phyloP scores from a whole-genome alignment of 495 filamentous ascomycete genomes.

The Tetracladium setigerum region DNA sequence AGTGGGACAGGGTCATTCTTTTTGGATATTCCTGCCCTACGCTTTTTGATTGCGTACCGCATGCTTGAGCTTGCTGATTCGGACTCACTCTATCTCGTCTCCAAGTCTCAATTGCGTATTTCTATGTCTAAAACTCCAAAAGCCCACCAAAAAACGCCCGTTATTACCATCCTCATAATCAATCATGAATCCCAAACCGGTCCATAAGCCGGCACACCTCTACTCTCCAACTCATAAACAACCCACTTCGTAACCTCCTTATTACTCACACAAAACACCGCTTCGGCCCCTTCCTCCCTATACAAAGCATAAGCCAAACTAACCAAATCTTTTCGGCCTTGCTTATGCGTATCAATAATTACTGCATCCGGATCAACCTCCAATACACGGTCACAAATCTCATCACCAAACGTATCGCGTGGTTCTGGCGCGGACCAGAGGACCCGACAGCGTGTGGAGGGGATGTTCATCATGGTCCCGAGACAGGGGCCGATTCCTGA shows the following conservation, averaged over 20 bases:
- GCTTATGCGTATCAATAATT: slow-evolving; percentile 33
- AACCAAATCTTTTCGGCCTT: slow-evolving; percentile 34
- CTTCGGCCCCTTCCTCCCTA: slow-evolving; percentile 54
- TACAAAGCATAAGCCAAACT: slow-evolving; percentile 47
- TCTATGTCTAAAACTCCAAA: too few species aligned
- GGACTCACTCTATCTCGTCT: too few species aligned
- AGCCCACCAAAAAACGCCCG: too few species aligned
- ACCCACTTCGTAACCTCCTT: slow-evolving; percentile 53
- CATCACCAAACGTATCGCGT: slow-evolving; percentile 33
- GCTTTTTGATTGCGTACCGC: too few species aligned
- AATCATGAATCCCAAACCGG: slow-evolving; percentile 68
- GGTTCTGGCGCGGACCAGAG: slow-evolving; percentile 42
- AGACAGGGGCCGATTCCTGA: slow-evolving; percentile 56
- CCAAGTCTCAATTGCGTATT: too few species aligned
- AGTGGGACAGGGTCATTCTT: too few species aligned
- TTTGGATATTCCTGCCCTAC: too few species aligned
- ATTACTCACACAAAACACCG: slow-evolving; percentile 67
- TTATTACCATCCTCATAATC: too few species aligned
- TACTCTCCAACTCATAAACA: slow-evolving; percentile 60
- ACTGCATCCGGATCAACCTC: slow-evolving; percentile 31
- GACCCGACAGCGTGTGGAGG: slow-evolving; percentile 15
- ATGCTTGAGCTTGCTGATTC: too few species aligned
- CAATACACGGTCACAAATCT: slow-evolving; percentile 31
- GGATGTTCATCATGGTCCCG: slow-evolving; percentile 7
- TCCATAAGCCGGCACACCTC: slow-evolving; percentile 64